These are phyloP conservation scores for Daedalea quercina DNA, from an alignment of 768 basidiomycete species.

Conservation along the genomic window DNA sequence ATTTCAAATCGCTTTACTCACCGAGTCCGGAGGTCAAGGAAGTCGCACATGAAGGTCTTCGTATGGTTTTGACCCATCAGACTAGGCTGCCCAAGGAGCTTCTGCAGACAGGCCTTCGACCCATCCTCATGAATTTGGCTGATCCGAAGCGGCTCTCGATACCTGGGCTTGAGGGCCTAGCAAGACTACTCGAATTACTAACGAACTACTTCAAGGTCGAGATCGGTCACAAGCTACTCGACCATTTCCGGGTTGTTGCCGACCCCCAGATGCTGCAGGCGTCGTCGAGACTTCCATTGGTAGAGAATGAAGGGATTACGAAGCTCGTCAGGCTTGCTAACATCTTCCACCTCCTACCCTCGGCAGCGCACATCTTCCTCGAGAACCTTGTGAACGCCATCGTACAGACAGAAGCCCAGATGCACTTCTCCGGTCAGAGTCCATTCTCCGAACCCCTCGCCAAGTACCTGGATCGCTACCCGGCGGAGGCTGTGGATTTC, in stretches of 20 bases:
- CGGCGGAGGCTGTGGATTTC: constrained; percentile 77
- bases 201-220: constrained; percentile 99
- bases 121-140: constrained; percentile 95
- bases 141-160: constrained; percentile 93
- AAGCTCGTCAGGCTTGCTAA: constrained; percentile 94
- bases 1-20: constrained; percentile 98
- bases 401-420: constrained; percentile 85
- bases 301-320: constrained; percentile 86
- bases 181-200: constrained; percentile 85
- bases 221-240: constrained; percentile 94
- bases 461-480: constrained; percentile 87
- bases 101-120: constrained; percentile 89
- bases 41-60: constrained; percentile 89
- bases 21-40: constrained; percentile 87
- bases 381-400: constrained; percentile 81
- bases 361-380: constrained; percentile 88
- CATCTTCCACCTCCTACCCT: constrained; percentile 94
- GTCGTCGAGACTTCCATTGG: constrained; percentile 71
- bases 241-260: constrained; percentile 91
- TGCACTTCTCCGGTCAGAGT: constrained; percentile 84
- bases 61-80: constrained; percentile 84
- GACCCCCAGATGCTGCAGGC: constrained; percentile 80
- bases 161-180: constrained; percentile 87
- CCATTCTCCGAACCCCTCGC: constrained; percentile 93
- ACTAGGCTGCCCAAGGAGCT: constrained; percentile 91